These are phyloP conservation scores for Miscanthus lutarioriparius DNA, from an alignment of 176 grass and related monocot species.

Conservation along the genomic window DNA sequence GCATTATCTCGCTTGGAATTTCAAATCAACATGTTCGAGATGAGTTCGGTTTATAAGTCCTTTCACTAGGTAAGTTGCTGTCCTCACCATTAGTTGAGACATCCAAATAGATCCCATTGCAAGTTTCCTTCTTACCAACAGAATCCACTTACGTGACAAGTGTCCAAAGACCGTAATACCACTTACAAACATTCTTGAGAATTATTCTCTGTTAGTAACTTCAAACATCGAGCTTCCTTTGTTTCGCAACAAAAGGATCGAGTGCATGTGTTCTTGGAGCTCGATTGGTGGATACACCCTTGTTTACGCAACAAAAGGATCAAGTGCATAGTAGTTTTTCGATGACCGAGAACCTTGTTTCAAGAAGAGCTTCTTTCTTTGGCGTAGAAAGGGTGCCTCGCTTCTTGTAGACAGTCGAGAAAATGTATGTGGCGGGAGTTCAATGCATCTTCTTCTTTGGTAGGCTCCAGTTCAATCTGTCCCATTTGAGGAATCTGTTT, in stretches of 20 bases:
- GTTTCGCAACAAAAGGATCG: constrained; percentile 36
- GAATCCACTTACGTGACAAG: constrained; percentile 51
- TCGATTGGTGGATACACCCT: neutral
- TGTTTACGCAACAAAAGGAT: constrained; percentile 15
- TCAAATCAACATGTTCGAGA: constrained; percentile 8
- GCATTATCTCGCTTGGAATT: constrained; percentile 33
- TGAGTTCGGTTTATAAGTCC: constrained; percentile 18
- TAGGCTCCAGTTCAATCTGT: constrained; percentile 27
- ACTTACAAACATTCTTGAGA: constrained; percentile 36
- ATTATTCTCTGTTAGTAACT: constrained; percentile 28
- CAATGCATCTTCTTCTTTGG: constrained; percentile 29
- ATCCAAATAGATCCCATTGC: constrained; percentile 23
- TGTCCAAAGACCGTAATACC: constrained; percentile 30
- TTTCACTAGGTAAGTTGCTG: constrained; percentile 31
- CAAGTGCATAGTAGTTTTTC: constrained; percentile 29
- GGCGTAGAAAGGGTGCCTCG: constrained; percentile 17
- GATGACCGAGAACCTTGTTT: constrained; percentile 31
- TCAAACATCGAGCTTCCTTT: constrained; percentile 33
- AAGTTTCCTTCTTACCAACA: constrained; percentile 37
- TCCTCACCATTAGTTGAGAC: constrained; percentile 21
- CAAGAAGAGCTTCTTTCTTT: constrained; percentile 33
- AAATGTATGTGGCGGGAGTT: constrained; percentile 15
- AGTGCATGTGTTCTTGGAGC: neutral
- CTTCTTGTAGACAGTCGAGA: constrained; percentile 27
- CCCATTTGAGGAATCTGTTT: constrained; percentile 12